phyloP scores from a whole-genome alignment of 192 early-diverging fungal species.

The Umbelopsis sp. region DNA sequence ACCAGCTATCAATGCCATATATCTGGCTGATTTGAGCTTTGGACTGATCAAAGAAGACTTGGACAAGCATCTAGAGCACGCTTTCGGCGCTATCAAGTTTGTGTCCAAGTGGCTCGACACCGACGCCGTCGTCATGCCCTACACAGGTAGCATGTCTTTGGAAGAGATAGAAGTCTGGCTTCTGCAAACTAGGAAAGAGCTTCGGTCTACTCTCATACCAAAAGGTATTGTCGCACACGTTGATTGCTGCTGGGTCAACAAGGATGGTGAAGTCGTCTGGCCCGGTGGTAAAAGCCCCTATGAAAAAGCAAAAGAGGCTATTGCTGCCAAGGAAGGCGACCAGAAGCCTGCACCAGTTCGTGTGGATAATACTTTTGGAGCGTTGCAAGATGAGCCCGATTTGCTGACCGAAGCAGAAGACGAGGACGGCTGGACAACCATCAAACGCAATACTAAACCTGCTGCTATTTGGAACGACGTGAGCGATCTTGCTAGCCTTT shows the following conservation, averaged over 20 bases:
- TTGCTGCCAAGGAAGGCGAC: conserved; percentile 6
- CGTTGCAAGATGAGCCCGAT: not conserved
- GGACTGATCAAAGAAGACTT: conserved; percentile 54
- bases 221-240: conserved; percentile 41
- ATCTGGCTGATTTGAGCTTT: conserved; percentile 53
- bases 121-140: conserved; percentile 52
- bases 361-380: conserved; percentile 9
- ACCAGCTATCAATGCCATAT: conserved; percentile 63
- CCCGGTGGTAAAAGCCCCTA: conserved; percentile 30
- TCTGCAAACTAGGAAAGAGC: conserved; percentile 40
- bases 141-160: conserved; percentile 45
- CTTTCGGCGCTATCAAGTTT: conserved; percentile 45
- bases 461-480: not conserved
- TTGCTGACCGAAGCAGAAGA: conserved; percentile 2
- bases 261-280: conserved; percentile 51
- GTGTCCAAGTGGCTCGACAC: conserved; percentile 57
- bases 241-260: conserved; percentile 61
- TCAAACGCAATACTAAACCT: not conserved
- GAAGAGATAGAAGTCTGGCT: conserved; percentile 55
- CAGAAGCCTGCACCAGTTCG: not conserved
- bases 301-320: conserved; percentile 6
- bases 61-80: conserved; percentile 48
- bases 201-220: conserved; percentile 40
- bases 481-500: not conserved
- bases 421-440: conserved; percentile 13